Evolutionary conservation across 257 asterid genomes (phyloP), one percentile per base, ranked within the genome.

Genomic region (Penstemon eatonii): DNA sequence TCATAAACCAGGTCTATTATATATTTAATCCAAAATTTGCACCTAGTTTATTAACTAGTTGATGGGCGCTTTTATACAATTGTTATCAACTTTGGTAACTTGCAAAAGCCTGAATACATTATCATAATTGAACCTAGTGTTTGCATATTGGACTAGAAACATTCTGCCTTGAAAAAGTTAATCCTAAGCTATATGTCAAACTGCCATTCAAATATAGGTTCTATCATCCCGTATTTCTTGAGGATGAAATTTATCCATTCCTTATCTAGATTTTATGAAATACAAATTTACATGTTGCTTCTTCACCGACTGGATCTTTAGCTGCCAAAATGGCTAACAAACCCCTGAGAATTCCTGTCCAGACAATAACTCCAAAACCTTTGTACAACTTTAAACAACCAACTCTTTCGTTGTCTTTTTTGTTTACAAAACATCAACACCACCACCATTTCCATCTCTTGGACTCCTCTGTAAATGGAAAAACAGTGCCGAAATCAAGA

Each of bases 311-410:
- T 11, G 1, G 5, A 18, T 37, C 15, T 8, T 54, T 2, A 51
- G 65, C 49, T 11, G 62, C 59, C 51, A 66, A 68, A 71, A 86
- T 86, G 92, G 82, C 83, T 63, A 65, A 78, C 56, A 78, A 78
- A 68, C 62, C 73, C 70, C 50, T 73, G 45, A 78, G 69, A 64
- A 52, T 72, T 56, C 80, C 77, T 64, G 18, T 52, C n/a, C 84
- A 63, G 49, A 41, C 77, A 50, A 53, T 74, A 66, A 65, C 46
- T 62, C 38, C 84, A 52, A 69, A 58, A 47, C 55, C 65, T 57
- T 73, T 39, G 0, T 39, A 51, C 75, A 73, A 39, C 25, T 63
- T 63, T 67, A 76, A 68, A 59, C 69, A 41, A 52, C 33, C 60
- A 7, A 10, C 70, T 54, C 37, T 18, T 58, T 53, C 79, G 8